Base-by-base conservation (phyloP, 2,329 filamentous ascomycete species). In the Colletotrichum chlorophyti region DNA sequence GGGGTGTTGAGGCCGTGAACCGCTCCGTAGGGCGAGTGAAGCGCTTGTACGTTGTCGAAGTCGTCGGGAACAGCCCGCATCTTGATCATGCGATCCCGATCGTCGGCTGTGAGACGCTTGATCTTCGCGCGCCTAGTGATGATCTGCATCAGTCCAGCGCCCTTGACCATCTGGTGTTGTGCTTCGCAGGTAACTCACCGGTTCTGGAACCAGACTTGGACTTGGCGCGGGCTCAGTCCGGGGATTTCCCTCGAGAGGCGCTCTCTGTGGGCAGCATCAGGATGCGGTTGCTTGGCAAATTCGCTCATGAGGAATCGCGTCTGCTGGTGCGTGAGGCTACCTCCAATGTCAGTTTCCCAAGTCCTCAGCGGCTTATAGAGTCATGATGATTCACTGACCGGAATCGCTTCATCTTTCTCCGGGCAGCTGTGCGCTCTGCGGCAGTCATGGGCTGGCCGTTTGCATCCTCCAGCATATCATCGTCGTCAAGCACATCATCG, bases 131-230 rank as follows among this genome's bases (percentile, higher is more conserved):
- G 83, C 66, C 87, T 89, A 53, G 46, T 14, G 31, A 12, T 27
- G 21, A 43, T 12, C 38, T 19, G 14, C 47, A 50, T 70, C 40
- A 67, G 65, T 54, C 61, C 17, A 21, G 6, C 45, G 17, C n/a
- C n/a, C n/a, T 17, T 37, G 38, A 43, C 31, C 19, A 19, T 15
- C 31, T 8, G 8, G 17, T n/a, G 50, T 38, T 46, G 21, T 31
- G 40, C n/a, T n/a, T n/a, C n/a, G n/a, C n/a, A 32, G 31, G 41
- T 58, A 35, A 69, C 82, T 66, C 83, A 97, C 93, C 93, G 86
- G 75, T 98, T 98, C 75, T 98, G 93, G 75, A 98, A 98, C 94
- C 93, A 98, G 46, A 98, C 93, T 74, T 98, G 93, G 21, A 98
- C 94, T 72, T 98, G 93, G 61, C 93, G 86, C 32, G 93, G 91